Conservation (phyloP, 768 basidiomycete genomes). For the Harrya chromipes region DNA sequence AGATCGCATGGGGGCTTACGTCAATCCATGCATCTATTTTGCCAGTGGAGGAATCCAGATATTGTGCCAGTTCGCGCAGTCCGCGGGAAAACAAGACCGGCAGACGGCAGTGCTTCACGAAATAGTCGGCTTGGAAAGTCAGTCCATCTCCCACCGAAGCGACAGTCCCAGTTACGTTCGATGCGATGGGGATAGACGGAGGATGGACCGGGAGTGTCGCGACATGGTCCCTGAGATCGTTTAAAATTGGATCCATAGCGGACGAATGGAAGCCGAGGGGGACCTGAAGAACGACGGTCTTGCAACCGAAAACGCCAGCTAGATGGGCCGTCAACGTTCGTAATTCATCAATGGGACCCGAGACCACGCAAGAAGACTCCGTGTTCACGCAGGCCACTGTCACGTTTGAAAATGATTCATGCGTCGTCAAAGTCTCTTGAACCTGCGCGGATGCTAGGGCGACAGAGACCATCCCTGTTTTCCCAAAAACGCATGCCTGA, state of each 20-base stretch:
- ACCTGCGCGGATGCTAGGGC: slow-evolving; percentile 36
- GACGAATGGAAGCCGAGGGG: slow-evolving; percentile 65
- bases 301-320: slow-evolving; percentile 35
- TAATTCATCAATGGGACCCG: slow-evolving; percentile 50
- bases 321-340: slow-evolving; percentile 40
- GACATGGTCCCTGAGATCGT: slow-evolving; percentile 45
- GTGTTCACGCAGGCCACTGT: slow-evolving; percentile 64
- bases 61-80: slow-evolving; percentile 39
- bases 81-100: slow-evolving; percentile 55
- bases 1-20: slow-evolving; percentile 59
- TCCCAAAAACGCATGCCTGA: slow-evolving; percentile 39
- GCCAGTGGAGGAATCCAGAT: slow-evolving; percentile 21
- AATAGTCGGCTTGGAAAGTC: slow-evolving; percentile 50
- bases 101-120: slow-evolving; percentile 54
- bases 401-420: slow-evolving; percentile 35
- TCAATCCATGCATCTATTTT: slow-evolving; percentile 56
- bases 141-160: slow-evolving; percentile 49
- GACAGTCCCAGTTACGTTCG: slow-evolving; percentile 54
- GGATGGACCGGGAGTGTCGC: slow-evolving; percentile 36
- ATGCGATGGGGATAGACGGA: slow-evolving; percentile 59
- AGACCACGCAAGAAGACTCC: slow-evolving; percentile 52
- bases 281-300: slow-evolving; percentile 45
- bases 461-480: slow-evolving; percentile 64
- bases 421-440: slow-evolving; percentile 33
- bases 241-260: slow-evolving; percentile 57